phyloP scores from a whole-genome alignment of 306 rosid species.

The Aeschynomene evenia region DNA sequence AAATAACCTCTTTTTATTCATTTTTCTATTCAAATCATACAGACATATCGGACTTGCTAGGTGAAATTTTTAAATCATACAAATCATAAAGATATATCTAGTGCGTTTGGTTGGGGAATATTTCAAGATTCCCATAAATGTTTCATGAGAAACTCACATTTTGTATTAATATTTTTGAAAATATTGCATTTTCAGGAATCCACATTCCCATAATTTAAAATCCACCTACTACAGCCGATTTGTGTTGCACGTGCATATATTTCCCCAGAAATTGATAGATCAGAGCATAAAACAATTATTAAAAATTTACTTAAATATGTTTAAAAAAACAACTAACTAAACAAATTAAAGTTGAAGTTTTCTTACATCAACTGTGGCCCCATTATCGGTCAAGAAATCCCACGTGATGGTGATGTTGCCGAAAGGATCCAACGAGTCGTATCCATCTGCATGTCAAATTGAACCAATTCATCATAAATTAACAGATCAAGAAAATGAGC shows the following conservation, averaged over 20 bases:
- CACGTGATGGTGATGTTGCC: conserved; percentile 65
- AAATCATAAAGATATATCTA: too few relatives aligned
- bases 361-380: conserved; percentile 46
- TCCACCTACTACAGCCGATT: too few relatives aligned
- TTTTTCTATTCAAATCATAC: background rate
- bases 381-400: conserved; percentile 60
- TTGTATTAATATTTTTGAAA: too few relatives aligned
- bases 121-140: too few relatives aligned
- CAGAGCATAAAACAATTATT: background rate
- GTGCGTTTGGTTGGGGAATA: too few relatives aligned
- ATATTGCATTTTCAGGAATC: too few relatives aligned
- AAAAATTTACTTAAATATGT: background rate
- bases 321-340: background rate
- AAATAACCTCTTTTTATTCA: background rate
- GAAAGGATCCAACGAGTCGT: conserved; percentile 65
- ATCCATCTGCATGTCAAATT: conserved; percentile 59
- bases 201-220: too few relatives aligned
- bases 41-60: background rate
- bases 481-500: background rate
- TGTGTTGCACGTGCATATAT: background rate
- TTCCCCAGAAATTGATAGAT: background rate
- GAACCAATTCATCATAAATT: background rate
- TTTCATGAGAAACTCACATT: too few relatives aligned
- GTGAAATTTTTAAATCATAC: too few relatives aligned
- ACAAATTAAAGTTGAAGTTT: background rate